A percentile compares a stretch with the other conserved stretches of the same genome.
Conservation (phyloP, 805 yeast species). For the Teunomyces kruisii region DNA sequence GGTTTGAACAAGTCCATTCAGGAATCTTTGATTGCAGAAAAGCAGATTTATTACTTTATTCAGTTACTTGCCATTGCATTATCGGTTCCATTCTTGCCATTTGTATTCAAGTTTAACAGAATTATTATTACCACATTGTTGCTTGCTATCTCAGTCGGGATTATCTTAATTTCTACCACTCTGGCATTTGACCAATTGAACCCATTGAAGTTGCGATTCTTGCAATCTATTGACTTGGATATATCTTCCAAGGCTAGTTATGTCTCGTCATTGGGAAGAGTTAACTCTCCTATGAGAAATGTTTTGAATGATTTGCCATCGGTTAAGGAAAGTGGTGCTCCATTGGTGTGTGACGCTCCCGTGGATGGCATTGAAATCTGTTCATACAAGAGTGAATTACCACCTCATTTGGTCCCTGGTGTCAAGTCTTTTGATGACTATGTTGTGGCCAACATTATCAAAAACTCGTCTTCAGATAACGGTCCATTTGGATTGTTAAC, state of each 20-base stretch:
- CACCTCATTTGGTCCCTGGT: constrained; percentile 35
- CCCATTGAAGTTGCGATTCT: constrained; percentile 73
- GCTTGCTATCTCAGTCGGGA: constrained; percentile 26
- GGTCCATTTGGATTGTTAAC: constrained; percentile 64
- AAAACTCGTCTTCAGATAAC: constrained; percentile 44
- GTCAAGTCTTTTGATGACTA: constrained; percentile 41
- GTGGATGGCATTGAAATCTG: constrained; percentile 55
- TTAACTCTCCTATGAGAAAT: constrained; percentile 42
- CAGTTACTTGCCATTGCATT: constrained; percentile 29
- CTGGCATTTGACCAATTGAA: constrained; percentile 59
- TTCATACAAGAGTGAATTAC: constrained; percentile 48
- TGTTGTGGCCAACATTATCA: constrained; percentile 50
- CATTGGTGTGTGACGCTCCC: constrained; percentile 33
- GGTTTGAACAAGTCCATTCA: constrained; percentile 71
- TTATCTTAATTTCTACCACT: constrained; percentile 33
- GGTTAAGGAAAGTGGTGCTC: constrained; percentile 35
- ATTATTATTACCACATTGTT: constrained; percentile 43
- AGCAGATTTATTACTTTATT: constrained; percentile 28
- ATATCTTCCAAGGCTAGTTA: constrained; percentile 25
- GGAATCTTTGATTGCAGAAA: constrained; percentile 53
- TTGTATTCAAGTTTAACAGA: constrained; percentile 64
- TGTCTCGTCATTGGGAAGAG: constrained; percentile 52
- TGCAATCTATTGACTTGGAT: constrained; percentile 57
- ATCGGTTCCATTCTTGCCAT: constrained; percentile 59
- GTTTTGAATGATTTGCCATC: constrained; percentile 66